Percentiles rank a stretch among this genome's conserved stretches.
Evolutionary conservation across 768 basidiomycete genomes (phyloP).

Genomic region (Coprinopsis strossmayeri): DNA sequence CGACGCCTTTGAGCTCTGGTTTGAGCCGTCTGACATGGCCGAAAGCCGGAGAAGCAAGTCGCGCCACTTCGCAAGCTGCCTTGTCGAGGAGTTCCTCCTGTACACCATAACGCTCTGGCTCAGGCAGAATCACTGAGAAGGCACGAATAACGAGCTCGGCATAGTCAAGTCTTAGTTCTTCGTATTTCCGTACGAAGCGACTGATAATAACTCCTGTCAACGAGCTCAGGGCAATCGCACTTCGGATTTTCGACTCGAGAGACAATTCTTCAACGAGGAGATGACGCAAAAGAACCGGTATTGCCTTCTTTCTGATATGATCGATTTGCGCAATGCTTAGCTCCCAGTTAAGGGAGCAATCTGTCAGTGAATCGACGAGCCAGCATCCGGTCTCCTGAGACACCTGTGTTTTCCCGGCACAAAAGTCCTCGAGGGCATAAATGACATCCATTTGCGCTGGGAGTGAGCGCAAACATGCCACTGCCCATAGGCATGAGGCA

Average conservation of each 20-base stretch:
- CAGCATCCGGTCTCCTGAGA: conserved; percentile 27
- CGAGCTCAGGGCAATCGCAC: neutral
- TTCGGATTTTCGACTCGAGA: neutral
- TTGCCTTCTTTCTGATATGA: conserved; percentile 26
- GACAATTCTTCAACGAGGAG: conserved; percentile 9
- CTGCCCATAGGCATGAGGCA: conserved; percentile 29
- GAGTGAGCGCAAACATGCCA: conserved; percentile 21
- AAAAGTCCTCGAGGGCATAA: conserved; percentile 22
- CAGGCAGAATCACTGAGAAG: conserved; percentile 24
- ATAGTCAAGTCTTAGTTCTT: conserved; percentile 24
- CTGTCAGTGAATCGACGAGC: conserved; percentile 30
- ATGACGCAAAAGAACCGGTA: conserved; percentile 24
- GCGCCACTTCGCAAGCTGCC: conserved; percentile 25
- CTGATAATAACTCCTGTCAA: neutral
- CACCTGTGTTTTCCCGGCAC: conserved; percentile 30
- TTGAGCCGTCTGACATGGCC: conserved; percentile 23
- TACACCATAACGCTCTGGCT: conserved; percentile 25
- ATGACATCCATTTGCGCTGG: conserved; percentile 19
- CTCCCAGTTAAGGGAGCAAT: conserved; percentile 24
- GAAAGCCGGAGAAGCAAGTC: conserved; percentile 25
- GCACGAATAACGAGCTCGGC: conserved; percentile 26
- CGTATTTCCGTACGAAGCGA: conserved; percentile 18
- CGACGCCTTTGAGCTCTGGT: conserved; percentile 19
- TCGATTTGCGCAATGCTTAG: conserved; percentile 21
- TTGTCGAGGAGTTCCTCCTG: conserved; percentile 25